Evolutionary conservation across 1,284 basidiomycete species (phyloP), one percentile per base, ranked within the genome.

Genomic region (Trichosporon sp.): DNA sequence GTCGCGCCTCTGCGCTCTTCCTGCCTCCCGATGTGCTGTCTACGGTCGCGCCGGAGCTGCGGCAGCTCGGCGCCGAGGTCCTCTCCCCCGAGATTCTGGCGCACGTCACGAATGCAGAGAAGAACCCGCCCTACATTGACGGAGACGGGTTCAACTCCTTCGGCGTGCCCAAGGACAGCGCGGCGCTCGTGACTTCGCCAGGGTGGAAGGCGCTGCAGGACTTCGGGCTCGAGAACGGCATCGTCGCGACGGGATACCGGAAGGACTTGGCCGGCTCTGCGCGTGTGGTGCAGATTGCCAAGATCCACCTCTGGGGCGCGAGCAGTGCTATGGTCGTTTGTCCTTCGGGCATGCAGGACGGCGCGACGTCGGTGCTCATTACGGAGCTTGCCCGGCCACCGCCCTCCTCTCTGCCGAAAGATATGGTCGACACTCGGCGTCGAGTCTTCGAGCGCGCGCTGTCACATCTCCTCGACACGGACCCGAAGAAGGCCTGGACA

Each of bases 401-500:
- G 8, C 31, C 21, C 16, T 32, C 23, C 1, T 59, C 58, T 25
- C 34, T 44, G 2, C 32, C 61, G 11, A 29, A 40, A 23, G 36
- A 56, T 1, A 34, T 59, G 33, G 34, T 46, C 23, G n/a, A 16
- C 1, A 21, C 14, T 9, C 56, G 60, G 31, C 29, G 34, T 25
- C 7, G n/a, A 13, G 65, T 62, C 31, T 54, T 66, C 9, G 31
- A 56, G 32, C 14, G 49, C n/a, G 65, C 63, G 6, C 52, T 67
- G 3, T 27, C 27, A 8, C 65, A 61, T 13, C 63, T 69, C 9
- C 49, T 66, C 11, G 61, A 61, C 14, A 34, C 37, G 1, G 85
- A 91, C 74, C 85, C 88, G 1, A 71, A 79, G 0, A 66, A 78
- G 27, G 87, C 88, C 0, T 91, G 87, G 72, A 89, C 87, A 0